These are phyloP conservation scores for Exophiala lecanii-corni DNA, from an alignment of 2,329 filamentous ascomycete species.

Conservation along the genomic window DNA sequence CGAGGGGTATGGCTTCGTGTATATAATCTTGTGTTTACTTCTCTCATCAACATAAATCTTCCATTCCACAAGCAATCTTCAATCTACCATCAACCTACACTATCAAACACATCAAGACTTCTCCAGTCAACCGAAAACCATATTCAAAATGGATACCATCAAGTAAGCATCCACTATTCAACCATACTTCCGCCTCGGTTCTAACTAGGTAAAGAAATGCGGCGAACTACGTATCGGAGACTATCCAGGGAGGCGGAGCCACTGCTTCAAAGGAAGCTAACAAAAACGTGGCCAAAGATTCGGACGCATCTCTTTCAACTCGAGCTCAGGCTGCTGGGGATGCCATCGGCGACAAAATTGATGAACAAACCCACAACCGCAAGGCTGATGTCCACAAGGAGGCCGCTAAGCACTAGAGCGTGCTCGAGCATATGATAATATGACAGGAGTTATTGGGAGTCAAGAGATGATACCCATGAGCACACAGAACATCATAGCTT, in stretches of 20 bases:
- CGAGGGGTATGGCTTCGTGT: neutral
- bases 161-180: slow-evolving; percentile 15
- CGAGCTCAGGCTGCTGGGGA: slow-evolving; percentile 51
- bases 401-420: slow-evolving; percentile 28
- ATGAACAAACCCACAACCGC: slow-evolving; percentile 38
- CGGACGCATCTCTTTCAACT: slow-evolving; percentile 47
- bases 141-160: slow-evolving; percentile 26
- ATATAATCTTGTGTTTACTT: slow-evolving; percentile 9
- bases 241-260: slow-evolving; percentile 52
- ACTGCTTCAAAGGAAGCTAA: slow-evolving; percentile 64
- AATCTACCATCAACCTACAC: slow-evolving; percentile 2
- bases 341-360: slow-evolving; percentile 49
- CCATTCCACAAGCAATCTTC: slow-evolving; percentile 2
- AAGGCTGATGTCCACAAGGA: slow-evolving; percentile 27
- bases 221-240: slow-evolving; percentile 66
- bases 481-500: too few species aligned
- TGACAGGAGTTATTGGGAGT: too few species aligned
- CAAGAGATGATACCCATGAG: too few species aligned
- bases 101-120: slow-evolving; percentile 8
- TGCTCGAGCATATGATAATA: too few species aligned
- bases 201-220: slow-evolving; percentile 44
- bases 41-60: neutral
- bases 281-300: slow-evolving; percentile 64
- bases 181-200: neutral
- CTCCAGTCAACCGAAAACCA: slow-evolving; percentile 8